Evolutionary conservation across 192 early-diverging fungal genomes (phyloP).

Genomic region (Thamnidium elegans): DNA sequence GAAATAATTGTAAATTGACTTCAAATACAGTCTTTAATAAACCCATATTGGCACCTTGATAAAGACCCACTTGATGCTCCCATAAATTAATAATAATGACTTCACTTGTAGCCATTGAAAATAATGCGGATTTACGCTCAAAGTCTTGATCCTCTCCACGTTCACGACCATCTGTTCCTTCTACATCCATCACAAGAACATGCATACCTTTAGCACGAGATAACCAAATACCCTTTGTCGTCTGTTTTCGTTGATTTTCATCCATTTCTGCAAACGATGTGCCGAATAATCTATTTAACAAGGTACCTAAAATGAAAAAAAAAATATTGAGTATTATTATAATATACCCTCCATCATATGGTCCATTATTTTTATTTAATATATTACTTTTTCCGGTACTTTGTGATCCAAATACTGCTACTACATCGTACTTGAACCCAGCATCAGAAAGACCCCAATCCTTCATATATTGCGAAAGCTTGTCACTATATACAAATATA

Average conservation of each 20-base stretch:
- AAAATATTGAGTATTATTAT: not conserved
- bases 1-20: constrained; percentile 97
- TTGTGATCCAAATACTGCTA: constrained; percentile 98
- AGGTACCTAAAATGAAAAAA: constrained; percentile 60
- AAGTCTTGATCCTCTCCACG: constrained; percentile 99
- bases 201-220: constrained; percentile 76
- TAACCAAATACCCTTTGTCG: constrained; percentile 99
- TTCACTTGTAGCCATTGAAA: constrained; percentile 92
- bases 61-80: constrained; percentile 96
- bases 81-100: constrained; percentile 98
- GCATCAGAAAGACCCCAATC: constrained; percentile 76
- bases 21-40: constrained; percentile 98
- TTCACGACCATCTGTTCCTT: constrained; percentile 98
- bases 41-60: constrained; percentile 99
- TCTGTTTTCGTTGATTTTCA: constrained; percentile 80
- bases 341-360: not conserved
- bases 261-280: constrained; percentile 97
- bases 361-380: not conserved
- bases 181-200: constrained; percentile 95
- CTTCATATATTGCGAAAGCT: constrained; percentile 76
- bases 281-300: constrained; percentile 93
- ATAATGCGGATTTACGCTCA: constrained; percentile 96
- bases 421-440: constrained; percentile 96
- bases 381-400: constrained; percentile 91
- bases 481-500: constrained; percentile 42